Evolutionary conservation across 495 filamentous ascomycete species (phyloP).

Genomic region (Lophiostoma macrostomum): DNA sequence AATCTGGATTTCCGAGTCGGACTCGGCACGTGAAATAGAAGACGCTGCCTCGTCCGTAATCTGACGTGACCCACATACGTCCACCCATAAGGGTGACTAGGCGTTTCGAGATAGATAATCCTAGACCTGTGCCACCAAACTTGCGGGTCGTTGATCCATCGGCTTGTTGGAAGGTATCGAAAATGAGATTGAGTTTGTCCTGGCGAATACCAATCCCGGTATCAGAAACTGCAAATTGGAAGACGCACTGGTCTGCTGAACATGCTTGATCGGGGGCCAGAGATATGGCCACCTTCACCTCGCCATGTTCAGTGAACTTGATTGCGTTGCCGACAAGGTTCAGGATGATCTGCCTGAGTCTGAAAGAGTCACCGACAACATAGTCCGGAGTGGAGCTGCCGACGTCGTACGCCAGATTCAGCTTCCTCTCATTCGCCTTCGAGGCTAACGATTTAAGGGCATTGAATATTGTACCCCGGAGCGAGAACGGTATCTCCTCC

Average conservation of each 20-base stretch:
- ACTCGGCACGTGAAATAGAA: conserved; percentile 98
- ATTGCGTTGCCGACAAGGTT: conserved; percentile 80
- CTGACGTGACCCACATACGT: conserved; percentile 93
- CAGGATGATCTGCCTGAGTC: conserved; percentile 89
- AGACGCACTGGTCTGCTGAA: conserved; percentile 75
- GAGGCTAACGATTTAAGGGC: conserved; percentile 94
- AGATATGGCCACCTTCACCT: conserved; percentile 90
- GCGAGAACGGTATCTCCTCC: conserved; percentile 94
- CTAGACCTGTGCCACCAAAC: conserved; percentile 94
- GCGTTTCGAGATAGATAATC: conserved; percentile 93
- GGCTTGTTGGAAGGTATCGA: conserved; percentile 99
- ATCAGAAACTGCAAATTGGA: conserved; percentile 95
- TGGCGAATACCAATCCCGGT: conserved; percentile 96
- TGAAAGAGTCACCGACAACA: conserved; percentile 95
- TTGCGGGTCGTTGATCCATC: conserved; percentile 96
- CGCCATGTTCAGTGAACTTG: conserved; percentile 97
- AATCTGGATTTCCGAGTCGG: conserved; percentile 77
- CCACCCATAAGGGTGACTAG: conserved; percentile 97
- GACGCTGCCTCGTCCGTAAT: conserved; percentile 87
- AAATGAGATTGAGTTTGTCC: conserved; percentile 96
- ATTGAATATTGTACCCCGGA: conserved; percentile 95
- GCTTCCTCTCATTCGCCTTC: conserved; percentile 94
- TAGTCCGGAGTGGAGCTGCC: conserved; percentile 94
- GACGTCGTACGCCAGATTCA: conserved; percentile 91
- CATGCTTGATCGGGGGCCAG: conserved; percentile 68